A percentile compares a stretch with the other conserved stretches of the same genome.
Conservation (phyloP, 2,329 filamentous ascomycete genomes). For the Nemania sp. region DNA sequence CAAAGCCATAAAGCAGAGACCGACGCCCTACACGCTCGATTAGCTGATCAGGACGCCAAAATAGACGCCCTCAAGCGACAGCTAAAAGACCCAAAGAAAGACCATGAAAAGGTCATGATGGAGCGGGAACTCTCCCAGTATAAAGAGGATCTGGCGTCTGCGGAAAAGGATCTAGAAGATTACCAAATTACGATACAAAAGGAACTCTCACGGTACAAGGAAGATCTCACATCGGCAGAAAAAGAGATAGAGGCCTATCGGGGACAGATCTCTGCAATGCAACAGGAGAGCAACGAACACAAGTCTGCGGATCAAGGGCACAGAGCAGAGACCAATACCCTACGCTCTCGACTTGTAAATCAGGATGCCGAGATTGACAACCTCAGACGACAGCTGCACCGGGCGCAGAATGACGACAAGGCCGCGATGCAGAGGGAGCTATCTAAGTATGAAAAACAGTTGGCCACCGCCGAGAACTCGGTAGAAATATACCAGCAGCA, state of each 20-base stretch:
- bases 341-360: no score
- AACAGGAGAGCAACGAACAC: no score
- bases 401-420: constrained; percentile 89
- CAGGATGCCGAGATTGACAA: no score
- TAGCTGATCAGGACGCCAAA: constrained; percentile 50
- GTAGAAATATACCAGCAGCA: constrained; percentile 60
- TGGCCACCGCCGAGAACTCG: constrained; percentile 81
- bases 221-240: no score
- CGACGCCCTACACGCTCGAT: neutral
- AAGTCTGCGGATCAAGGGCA: no score
- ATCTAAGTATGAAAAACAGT: constrained; percentile 80
- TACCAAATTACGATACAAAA: no score
- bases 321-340: no score
- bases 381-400: no score
- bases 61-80: constrained; percentile 54
- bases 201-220: no score
- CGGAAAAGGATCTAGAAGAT: constrained; percentile 83
- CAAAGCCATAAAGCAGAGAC: constrained; percentile 54
- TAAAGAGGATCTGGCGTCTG: constrained; percentile 78
- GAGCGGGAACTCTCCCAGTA: constrained; percentile 83
- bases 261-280: no score
- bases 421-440: constrained; percentile 88
- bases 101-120: constrained; percentile 59
- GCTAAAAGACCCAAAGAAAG: constrained; percentile 51
- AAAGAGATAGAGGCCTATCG: no score